A percentile compares a stretch with the other conserved stretches of the same genome.
Evolutionary conservation across 768 basidiomycete genomes (phyloP).

Genomic region (Lentinula aciculospora): DNA sequence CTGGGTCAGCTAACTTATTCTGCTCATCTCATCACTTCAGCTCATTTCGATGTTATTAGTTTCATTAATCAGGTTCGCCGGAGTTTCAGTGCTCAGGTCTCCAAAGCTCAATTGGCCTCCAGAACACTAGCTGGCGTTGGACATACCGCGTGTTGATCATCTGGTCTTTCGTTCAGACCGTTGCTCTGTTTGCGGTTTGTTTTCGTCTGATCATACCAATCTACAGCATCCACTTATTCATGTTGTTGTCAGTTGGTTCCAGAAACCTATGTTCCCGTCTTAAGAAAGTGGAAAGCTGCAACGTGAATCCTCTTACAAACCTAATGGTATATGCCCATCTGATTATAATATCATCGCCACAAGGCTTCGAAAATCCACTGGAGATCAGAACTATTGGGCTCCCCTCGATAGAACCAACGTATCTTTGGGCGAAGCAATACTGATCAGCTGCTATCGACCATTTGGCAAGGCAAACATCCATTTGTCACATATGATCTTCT

Average conservation of each 20-base stretch:
- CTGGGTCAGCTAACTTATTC: conserved; percentile 44
- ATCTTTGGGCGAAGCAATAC: conserved; percentile 39
- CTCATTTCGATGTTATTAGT: conserved; percentile 19
- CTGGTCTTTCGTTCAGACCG: conserved; percentile 56
- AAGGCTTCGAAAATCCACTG: conserved; percentile 54
- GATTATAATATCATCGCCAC: too few relatives aligned
- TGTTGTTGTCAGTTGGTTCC: conserved; percentile 45
- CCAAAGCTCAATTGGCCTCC: neutral
- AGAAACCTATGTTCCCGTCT: conserved; percentile 64
- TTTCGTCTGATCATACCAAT: neutral
- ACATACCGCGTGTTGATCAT: conserved; percentile 67
- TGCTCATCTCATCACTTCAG: neutral
- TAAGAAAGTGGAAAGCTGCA: conserved; percentile 55
- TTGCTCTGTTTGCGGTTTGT: conserved; percentile 47
- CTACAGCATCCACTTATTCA: neutral
- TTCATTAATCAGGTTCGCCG: conserved; percentile 65
- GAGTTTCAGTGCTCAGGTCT: neutral
- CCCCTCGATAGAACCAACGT: conserved; percentile 49
- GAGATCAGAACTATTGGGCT: conserved; percentile 49
- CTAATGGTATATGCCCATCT: too few relatives aligned
- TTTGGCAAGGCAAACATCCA: conserved; percentile 46
- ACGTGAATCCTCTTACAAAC: conserved; percentile 26
- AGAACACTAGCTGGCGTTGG: conserved; percentile 70
- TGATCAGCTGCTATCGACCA: conserved; percentile 59
- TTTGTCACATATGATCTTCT: neutral